Evolutionary conservation across 495 filamentous ascomycete genomes (phyloP).

Genomic region (Daldinia loculata): DNA sequence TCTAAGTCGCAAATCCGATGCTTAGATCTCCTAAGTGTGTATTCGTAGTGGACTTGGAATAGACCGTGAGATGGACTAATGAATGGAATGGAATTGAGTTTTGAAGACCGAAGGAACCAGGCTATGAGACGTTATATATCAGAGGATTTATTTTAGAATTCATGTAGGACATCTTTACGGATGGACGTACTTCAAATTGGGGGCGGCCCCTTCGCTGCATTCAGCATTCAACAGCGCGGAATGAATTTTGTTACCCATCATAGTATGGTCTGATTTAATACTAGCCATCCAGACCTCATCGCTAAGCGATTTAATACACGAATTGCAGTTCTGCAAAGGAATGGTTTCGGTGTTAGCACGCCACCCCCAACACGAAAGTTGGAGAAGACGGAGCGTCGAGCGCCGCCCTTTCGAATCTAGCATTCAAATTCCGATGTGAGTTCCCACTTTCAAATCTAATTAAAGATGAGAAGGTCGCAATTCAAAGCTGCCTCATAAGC

Average conservation of each 20-base stretch:
- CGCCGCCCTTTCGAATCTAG: constrained; percentile 29
- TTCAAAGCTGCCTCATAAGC: constrained; percentile 17
- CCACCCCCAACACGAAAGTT: constrained; percentile 16
- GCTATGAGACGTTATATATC: constrained; percentile 17
- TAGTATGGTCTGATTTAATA: constrained; percentile 5
- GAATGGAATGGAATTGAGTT: constrained; percentile 8
- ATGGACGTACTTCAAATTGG: background rate
- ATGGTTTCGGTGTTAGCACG: background rate
- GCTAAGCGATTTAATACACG: background rate
- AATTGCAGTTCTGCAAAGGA: background rate
- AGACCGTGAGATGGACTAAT: constrained; percentile 11
- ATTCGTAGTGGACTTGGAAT: constrained; percentile 6
- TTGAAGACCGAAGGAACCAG: background rate
- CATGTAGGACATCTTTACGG: constrained; percentile 7
- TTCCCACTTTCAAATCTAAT: constrained; percentile 22
- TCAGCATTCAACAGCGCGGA: constrained; percentile 14
- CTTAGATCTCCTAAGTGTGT: background rate
- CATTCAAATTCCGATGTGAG: constrained; percentile 2
- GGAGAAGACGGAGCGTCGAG: constrained; percentile 35
- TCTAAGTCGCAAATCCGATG: background rate
- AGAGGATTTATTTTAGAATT: constrained; percentile 17
- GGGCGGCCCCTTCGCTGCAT: constrained; percentile 6
- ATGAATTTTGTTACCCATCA: constrained; percentile 2
- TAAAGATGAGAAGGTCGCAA: background rate
- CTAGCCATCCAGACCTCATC: constrained; percentile 10